Evolutionary conservation across 139 green algal species (phyloP).

Genomic region (Chlorella sp.): DNA sequence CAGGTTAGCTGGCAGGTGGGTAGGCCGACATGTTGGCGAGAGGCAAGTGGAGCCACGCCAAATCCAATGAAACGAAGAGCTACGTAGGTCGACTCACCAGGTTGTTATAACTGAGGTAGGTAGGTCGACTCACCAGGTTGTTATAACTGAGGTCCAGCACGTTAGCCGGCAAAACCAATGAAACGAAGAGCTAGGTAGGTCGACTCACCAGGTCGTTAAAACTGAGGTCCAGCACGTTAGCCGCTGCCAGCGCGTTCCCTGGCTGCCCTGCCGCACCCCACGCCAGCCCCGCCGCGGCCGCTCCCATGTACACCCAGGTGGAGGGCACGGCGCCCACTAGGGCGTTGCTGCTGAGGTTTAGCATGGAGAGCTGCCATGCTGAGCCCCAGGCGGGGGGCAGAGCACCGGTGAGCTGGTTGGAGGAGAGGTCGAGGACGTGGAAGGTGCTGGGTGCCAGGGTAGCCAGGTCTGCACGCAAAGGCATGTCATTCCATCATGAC

Average conservation of each 20-base stretch:
- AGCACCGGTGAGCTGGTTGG: constrained; percentile 12
- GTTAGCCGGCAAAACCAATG: no score
- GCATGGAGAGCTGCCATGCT: background rate
- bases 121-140: no score
- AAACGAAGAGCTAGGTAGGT: no score
- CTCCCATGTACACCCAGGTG: background rate
- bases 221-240: background rate
- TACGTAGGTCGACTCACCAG: background rate
- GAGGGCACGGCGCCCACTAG: constrained; percentile 6
- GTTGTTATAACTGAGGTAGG: constrained; percentile 1
- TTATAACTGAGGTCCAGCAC: no score
- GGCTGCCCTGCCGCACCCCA: background rate
- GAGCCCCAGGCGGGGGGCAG: constrained; percentile 11
- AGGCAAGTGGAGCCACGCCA: no score
- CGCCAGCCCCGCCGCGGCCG: background rate
- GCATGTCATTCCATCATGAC: no score
- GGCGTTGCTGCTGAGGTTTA: constrained; percentile 21
- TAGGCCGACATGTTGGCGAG: no score
- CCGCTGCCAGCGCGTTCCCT: background rate
- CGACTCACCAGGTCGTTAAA: background rate
- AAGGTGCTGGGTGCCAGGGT: constrained; percentile 10
- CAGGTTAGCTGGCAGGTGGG: no score
- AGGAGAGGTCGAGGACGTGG: constrained; percentile 20
- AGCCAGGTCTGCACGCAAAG: constrained; percentile 4
- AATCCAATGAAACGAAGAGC: no score